Evolutionary conservation across 192 early-diverging fungal genomes (phyloP).

Genomic region (Coemansia biformis): DNA sequence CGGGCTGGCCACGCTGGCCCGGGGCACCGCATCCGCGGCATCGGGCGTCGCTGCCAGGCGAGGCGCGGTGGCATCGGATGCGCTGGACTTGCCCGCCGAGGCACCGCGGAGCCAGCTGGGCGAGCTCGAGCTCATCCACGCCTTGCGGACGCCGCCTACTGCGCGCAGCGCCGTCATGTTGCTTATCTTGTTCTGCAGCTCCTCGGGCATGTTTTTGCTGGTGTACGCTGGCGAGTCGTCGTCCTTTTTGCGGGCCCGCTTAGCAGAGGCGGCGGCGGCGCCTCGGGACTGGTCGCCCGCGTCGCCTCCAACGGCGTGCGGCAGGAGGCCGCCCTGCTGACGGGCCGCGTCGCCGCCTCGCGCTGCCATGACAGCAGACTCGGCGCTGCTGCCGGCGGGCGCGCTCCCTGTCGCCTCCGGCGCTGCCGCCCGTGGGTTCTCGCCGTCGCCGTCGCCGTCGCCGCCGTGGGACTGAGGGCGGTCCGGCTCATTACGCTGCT

Average conservation of each 20-base stretch:
- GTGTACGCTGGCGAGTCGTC: conserved; percentile 43
- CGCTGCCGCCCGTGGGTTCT: too few relatives aligned
- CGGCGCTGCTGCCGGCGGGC: neutral
- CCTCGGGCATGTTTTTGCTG: conserved; percentile 50
- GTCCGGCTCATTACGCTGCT: conserved; percentile 34
- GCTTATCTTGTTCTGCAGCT: conserved; percentile 53
- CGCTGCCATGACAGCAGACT: neutral
- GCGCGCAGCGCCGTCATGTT: conserved; percentile 57
- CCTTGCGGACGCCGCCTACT: conserved; percentile 53
- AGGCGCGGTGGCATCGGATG: conserved; percentile 2
- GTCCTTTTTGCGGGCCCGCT: conserved; percentile 47
- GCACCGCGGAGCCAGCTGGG: conserved; percentile 21
- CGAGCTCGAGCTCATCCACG: conserved; percentile 52
- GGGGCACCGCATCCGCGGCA: neutral
- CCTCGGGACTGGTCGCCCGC: conserved; percentile 27
- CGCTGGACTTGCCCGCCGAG: neutral
- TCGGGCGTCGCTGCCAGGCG: neutral
- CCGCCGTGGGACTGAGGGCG: too few relatives aligned
- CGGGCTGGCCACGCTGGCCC: neutral
- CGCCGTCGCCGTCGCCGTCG: too few relatives aligned
- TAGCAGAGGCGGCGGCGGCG: conserved; percentile 1
- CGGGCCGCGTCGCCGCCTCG: conserved; percentile 1
- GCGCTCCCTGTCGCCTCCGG: too few relatives aligned
- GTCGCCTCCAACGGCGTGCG: conserved; percentile 14
- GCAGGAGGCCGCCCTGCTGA: neutral